Conservation (phyloP, 495 filamentous ascomycete species). For the Sordaria brevicollis region DNA sequence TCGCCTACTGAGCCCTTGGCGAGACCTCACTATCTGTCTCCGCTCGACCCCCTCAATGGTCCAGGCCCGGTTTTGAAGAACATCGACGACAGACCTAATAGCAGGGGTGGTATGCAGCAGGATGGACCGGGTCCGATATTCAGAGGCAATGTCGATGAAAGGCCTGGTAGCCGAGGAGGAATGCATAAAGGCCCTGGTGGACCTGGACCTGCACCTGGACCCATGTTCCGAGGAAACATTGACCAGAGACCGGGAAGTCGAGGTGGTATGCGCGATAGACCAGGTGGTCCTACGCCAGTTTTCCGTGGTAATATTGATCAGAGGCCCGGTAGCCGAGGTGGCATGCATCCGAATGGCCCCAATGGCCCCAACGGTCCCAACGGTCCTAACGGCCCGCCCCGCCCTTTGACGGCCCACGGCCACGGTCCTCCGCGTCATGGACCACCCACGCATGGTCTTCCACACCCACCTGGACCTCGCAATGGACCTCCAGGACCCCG, state of each 20-base stretch:
- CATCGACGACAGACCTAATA: not conserved
- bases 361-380: not conserved
- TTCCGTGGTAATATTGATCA: constrained; percentile 17
- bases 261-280: not conserved
- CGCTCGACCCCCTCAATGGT: not conserved
- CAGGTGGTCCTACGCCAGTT: not conserved
- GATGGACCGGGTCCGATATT: not conserved
- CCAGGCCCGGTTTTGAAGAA: not conserved
- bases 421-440: constrained; percentile 15
- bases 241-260: constrained; percentile 16
- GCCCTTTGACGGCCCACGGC: constrained; percentile 10
- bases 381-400: not conserved
- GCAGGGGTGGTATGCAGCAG: not conserved
- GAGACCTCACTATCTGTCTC: not conserved
- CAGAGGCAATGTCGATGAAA: not conserved
- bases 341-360: constrained; percentile 1
- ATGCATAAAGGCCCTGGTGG: not conserved
- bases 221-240: constrained; percentile 15
- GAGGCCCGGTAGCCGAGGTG: constrained; percentile 14
- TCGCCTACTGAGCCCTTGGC: not conserved
- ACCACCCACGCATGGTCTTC: constrained; percentile 19
- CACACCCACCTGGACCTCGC: not conserved
- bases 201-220: constrained; percentile 4
- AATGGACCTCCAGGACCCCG: not conserved
- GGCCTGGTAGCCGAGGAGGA: not conserved